Conservation (phyloP, 306 rosid species). For the Cicer bijugum region DNA sequence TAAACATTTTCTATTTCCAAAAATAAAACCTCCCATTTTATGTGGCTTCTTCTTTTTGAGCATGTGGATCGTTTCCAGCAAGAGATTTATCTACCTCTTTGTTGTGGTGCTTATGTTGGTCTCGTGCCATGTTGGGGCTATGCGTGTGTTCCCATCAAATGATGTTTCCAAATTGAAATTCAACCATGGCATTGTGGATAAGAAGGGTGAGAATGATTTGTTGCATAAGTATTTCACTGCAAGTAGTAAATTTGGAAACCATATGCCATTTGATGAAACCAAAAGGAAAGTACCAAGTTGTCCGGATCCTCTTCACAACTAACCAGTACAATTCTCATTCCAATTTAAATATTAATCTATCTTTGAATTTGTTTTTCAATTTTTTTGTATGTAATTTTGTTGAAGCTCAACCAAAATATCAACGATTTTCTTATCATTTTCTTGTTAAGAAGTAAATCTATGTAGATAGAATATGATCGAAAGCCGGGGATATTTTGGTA, state of each 20-base stretch:
- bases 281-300: conserved; percentile 84
- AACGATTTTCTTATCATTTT: conserved; percentile 65
- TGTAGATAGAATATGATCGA: conserved; percentile 47
- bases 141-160: conserved; percentile 54
- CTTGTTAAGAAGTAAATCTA: conserved; percentile 1
- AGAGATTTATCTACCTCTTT: conserved; percentile 48
- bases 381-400: conserved; percentile 38
- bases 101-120: conserved; percentile 44
- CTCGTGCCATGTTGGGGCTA: conserved; percentile 60
- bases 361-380: not conserved
- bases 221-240: conserved; percentile 54
- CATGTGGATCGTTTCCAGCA: conserved; percentile 55
- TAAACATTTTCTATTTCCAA: not conserved
- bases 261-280: conserved; percentile 57
- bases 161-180: conserved; percentile 27
- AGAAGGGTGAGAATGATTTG: conserved; percentile 48
- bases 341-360: not conserved
- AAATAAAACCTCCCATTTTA: conserved; percentile 31
- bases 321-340: conserved; percentile 42
- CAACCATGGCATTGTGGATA: conserved; percentile 29
- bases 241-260: conserved; percentile 37
- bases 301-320: conserved; percentile 97
- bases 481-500: conserved; percentile 84
- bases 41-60: conserved; percentile 47
- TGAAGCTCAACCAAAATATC: conserved; percentile 62